These are phyloP conservation scores for Xylaria grammica DNA, from an alignment of 495 filamentous ascomycete species.

Conservation along the genomic window DNA sequence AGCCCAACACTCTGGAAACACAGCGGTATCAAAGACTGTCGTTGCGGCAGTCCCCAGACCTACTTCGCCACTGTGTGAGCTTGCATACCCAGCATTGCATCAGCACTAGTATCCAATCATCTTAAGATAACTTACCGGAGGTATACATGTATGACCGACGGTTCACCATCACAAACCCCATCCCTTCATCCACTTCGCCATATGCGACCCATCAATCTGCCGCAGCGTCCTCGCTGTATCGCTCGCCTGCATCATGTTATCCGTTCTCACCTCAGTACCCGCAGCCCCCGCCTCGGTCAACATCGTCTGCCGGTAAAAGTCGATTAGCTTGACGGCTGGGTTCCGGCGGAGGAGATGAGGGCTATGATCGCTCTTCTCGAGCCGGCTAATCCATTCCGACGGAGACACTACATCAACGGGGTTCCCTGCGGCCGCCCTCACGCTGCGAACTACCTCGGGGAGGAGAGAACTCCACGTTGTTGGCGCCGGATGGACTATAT, in stretches of 20 bases:
- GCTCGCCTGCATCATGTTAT: conserved; percentile 25
- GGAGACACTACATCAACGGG: not conserved
- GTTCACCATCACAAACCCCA: conserved; percentile 26
- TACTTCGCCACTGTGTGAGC: too few relatives aligned
- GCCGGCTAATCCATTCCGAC: conserved; percentile 28
- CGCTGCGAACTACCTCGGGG: conserved; percentile 23
- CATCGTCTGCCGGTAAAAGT: conserved; percentile 30
- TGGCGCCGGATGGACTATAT: conserved; percentile 31
- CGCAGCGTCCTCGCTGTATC: conserved; percentile 28
- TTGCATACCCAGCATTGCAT: too few relatives aligned
- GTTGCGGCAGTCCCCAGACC: too few relatives aligned
- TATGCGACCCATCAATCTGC: conserved; percentile 30
- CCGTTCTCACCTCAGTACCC: conserved; percentile 10
- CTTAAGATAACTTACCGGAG: too few relatives aligned
- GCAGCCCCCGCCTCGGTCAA: conserved; percentile 26
- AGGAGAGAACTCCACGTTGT: conserved; percentile 23
- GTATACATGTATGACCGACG: too few relatives aligned
- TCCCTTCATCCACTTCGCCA: conserved; percentile 32
- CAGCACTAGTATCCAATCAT: too few relatives aligned
- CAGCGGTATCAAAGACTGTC: too few relatives aligned
- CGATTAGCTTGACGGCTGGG: conserved; percentile 30
- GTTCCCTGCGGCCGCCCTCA: not conserved
- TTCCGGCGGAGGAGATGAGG: conserved; percentile 21
- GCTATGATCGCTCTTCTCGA: conserved; percentile 27
- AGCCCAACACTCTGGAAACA: too few relatives aligned